These are phyloP conservation scores for Gossypium anomalum DNA, from an alignment of 345 rosid genomes.

Conservation along the genomic window DNA sequence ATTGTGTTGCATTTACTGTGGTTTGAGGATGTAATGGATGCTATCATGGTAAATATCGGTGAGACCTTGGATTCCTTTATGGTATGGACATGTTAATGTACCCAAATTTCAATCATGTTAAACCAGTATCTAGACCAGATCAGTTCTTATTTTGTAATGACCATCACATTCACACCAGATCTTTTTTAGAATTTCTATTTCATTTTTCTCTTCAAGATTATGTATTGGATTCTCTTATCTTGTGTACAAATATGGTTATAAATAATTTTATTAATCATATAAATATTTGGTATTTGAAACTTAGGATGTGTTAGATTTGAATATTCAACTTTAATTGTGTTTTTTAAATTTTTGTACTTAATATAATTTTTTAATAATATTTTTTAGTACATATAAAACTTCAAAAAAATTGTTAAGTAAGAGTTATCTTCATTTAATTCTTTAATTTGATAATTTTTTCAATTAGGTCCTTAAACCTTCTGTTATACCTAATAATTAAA, in stretches of 20 bases:
- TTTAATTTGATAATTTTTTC: too few species aligned
- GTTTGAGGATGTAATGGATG: neutral
- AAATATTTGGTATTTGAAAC: too few species aligned
- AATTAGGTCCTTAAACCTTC: too few species aligned
- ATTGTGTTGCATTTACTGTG: neutral
- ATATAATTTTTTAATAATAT: too few species aligned
- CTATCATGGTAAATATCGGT: neutral
- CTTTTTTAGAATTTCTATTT: neutral
- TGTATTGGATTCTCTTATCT: neutral
- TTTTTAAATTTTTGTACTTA: too few species aligned
- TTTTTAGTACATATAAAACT: too few species aligned
- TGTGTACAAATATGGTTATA: neutral
- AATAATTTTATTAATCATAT: too few species aligned
- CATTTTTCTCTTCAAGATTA: neutral
- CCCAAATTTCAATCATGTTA: neutral
- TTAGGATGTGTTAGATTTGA: too few species aligned
- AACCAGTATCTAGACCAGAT: neutral
- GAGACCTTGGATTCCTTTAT: neutral
- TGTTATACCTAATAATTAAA: too few species aligned
- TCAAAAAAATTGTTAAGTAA: too few species aligned
- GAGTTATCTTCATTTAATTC: too few species aligned
- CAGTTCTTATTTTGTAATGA: neutral
- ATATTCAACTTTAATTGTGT: too few species aligned
- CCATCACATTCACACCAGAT: neutral
- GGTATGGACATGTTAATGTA: neutral